These are phyloP conservation scores for Taphrina confusa DNA, from an alignment of 1,139 yeast genomes.

Conservation along the genomic window DNA sequence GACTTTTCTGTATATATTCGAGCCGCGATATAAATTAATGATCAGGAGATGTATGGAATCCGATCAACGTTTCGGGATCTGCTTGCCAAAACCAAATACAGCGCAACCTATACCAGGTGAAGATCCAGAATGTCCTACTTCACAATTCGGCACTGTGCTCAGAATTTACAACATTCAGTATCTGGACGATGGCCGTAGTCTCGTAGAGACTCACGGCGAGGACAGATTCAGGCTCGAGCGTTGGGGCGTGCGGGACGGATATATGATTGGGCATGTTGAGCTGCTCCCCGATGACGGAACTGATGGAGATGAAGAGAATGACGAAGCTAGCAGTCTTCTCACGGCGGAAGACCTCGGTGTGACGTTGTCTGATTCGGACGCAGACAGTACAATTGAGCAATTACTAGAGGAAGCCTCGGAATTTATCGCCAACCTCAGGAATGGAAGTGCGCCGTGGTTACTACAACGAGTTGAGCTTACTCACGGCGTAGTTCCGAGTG, in stretches of 20 bases:
- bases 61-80: conserved; percentile 35
- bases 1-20: conserved; percentile 36
- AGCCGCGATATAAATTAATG: conserved; percentile 38
- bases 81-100: conserved; percentile 10
- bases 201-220: conserved; percentile 33
- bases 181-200: conserved; percentile 32
- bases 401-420: conserved; percentile 19
- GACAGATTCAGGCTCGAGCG: conserved; percentile 30
- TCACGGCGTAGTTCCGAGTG: conserved; percentile 29
- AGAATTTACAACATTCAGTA: conserved; percentile 27
- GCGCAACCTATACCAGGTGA: conserved; percentile 14
- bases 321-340: conserved; percentile 15
- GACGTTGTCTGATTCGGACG: conserved; percentile 15
- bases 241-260: conserved; percentile 34
- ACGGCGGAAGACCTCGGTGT: conserved; percentile 22
- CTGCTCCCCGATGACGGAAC: conserved; percentile 30
- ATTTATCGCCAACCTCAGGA: conserved; percentile 22
- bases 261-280: conserved; percentile 29
- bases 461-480: conserved; percentile 26
- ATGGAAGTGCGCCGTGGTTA: conserved; percentile 28
- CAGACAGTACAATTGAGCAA: conserved; percentile 4
- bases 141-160: conserved; percentile 32
- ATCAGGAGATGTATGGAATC: conserved; percentile 33
- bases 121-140: conserved; percentile 26
- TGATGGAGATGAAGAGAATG: conserved; percentile 24